Percentiles rank a stretch among this genome's conserved stretches.
These are phyloP conservation scores for Reutealis trisperma DNA, from an alignment of 345 rosid genomes.

Conservation along the genomic window DNA sequence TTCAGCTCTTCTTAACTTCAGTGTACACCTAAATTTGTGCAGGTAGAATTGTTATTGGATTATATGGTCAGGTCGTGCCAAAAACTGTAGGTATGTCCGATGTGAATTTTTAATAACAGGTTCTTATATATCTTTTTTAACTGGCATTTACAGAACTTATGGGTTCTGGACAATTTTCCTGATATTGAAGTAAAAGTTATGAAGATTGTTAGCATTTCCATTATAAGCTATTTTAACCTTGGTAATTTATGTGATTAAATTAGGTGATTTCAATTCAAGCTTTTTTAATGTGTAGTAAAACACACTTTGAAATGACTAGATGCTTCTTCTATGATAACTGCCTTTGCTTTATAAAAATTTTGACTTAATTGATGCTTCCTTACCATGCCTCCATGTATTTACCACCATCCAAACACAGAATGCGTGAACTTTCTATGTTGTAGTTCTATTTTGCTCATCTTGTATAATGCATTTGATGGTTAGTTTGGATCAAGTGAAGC, in stretches of 20 bases:
- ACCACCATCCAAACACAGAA: no score
- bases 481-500: neutral
- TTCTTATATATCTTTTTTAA: neutral
- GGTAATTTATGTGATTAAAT: neutral
- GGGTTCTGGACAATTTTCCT: neutral
- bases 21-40: slow-evolving; percentile 26
- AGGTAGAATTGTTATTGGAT: slow-evolving; percentile 95
- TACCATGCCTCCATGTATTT: neutral
- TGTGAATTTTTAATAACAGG: neutral
- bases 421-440: neutral
- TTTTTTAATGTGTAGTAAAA: neutral
- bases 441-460: neutral
- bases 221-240: neutral
- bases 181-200: neutral
- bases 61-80: slow-evolving; percentile 85
- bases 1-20: slow-evolving; percentile 14
- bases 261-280: neutral
- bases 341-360: neutral
- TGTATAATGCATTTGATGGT: neutral
- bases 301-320: neutral
- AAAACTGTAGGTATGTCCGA: slow-evolving; percentile 81
- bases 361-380: neutral
- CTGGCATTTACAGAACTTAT: neutral
- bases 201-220: neutral
- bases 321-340: neutral